Base-by-base conservation (phyloP, 139 green algal genomes). In the Haematococcus sp. region DNA sequence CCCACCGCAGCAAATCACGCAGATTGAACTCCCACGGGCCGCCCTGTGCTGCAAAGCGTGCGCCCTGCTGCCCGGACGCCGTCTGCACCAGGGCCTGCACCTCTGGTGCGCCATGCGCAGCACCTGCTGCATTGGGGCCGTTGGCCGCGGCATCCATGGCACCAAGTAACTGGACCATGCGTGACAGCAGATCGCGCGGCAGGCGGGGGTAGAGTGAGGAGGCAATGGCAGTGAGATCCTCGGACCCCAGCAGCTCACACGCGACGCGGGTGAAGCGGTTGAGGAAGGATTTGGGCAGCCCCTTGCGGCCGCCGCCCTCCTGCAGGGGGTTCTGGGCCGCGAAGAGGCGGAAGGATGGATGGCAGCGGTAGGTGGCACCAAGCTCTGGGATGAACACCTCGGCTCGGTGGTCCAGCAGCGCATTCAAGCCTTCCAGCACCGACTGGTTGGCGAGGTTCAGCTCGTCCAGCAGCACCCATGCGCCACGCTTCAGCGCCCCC, bases 11-110 rank as follows among this genome's bases (percentile, higher is more conserved):
- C 61, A 99, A 80, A 76, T 99, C 96, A 0, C 96, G 88, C 73
- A 99, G 83, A 79, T 99, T 99, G 87, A 99, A 99, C 78, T 99
- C 96, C 93, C 93, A 99, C 13, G 95, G 96, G 2, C 93, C 91
- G 1, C 96, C 95, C 9, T 82, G 75, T 0, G 74, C 67, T 0
- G 82, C 93, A 82, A 97, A 96, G 16, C 20, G 33, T 61, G 46
- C 73, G 77, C 40, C 40, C 52, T 76, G 43, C 30, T 43, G 49
- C 27, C 22, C 27, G 1, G 73, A 33, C 32, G 74, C 65, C 19
- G 51, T 28, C 52, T 30, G 54, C n/a, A 30, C 54, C 4, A 63
- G 54, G n/a, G 54, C 54, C 54, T 28, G 25, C n/a, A 30, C 60
- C 60, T 25, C 60, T 25, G 60, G 17, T 7, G 60, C 60, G 28